These are phyloP conservation scores for Schizochytrium sp. DNA, from an alignment of 108 stramenopile genomes.

Conservation along the genomic window DNA sequence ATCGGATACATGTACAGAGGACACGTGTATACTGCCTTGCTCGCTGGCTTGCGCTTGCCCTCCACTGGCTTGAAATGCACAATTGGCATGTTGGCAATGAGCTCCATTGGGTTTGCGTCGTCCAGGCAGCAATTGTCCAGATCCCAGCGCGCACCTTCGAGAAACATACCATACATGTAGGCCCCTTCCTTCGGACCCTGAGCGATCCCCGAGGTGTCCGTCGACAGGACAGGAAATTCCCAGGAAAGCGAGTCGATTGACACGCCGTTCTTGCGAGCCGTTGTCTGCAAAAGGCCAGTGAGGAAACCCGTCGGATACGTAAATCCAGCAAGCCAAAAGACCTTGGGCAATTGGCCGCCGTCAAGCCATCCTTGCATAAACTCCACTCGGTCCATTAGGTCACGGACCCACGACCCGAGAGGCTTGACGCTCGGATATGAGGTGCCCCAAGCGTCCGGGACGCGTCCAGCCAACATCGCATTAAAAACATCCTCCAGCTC, in stretches of 20 bases:
- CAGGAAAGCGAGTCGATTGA: slow-evolving; percentile 53
- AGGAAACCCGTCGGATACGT: slow-evolving; percentile 62
- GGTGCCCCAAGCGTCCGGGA: slow-evolving; percentile 45
- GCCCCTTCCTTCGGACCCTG: slow-evolving; percentile 51
- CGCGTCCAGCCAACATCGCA: slow-evolving; percentile 41
- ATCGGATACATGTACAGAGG: slow-evolving; percentile 61
- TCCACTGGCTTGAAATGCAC: slow-evolving; percentile 63
- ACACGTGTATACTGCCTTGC: slow-evolving; percentile 47
- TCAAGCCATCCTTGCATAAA: slow-evolving; percentile 43
- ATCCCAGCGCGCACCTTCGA: slow-evolving; percentile 59
- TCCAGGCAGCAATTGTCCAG: slow-evolving; percentile 33
- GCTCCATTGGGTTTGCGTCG: slow-evolving; percentile 56
- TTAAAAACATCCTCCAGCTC: slow-evolving; percentile 55
- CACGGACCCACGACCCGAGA: slow-evolving; percentile 52
- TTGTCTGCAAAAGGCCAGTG: slow-evolving; percentile 54
- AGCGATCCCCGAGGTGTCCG: background rate
- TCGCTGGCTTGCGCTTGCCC: slow-evolving; percentile 35
- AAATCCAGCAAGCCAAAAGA: slow-evolving; percentile 57
- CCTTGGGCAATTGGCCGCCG: slow-evolving; percentile 34
- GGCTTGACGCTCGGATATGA: slow-evolving; percentile 57
- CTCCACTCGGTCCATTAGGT: slow-evolving; percentile 32
- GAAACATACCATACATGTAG: slow-evolving; percentile 46
- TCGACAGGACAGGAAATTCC: slow-evolving; percentile 40
- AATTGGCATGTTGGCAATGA: slow-evolving; percentile 50
- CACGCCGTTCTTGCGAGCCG: slow-evolving; percentile 50